phyloP scores from a whole-genome alignment of 2,329 filamentous ascomycete genomes.

The Hansfordia pulvinata region DNA sequence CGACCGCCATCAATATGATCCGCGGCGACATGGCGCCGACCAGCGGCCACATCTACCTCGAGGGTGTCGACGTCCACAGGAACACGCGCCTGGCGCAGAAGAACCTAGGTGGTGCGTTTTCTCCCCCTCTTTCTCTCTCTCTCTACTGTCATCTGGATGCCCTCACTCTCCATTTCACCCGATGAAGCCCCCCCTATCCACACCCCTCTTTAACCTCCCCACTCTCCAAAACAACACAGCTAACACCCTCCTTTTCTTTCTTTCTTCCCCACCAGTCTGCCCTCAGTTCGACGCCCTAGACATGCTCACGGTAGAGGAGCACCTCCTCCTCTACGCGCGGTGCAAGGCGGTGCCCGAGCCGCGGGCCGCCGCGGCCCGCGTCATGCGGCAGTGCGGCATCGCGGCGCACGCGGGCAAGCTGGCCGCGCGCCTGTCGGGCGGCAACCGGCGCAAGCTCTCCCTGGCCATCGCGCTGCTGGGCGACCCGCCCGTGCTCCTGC shows the following conservation, averaged over 20 bases:
- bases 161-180: too few relatives aligned
- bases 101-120: slow-evolving; percentile 37
- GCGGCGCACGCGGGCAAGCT: slow-evolving; percentile 45
- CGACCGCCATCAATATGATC: slow-evolving; percentile 57
- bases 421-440: slow-evolving; percentile 56
- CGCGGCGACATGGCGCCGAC: slow-evolving; percentile 58
- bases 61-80: slow-evolving; percentile 48
- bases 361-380: slow-evolving; percentile 47
- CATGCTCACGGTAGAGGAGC: slow-evolving; percentile 59
- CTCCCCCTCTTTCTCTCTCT: neutral
- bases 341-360: slow-evolving; percentile 53
- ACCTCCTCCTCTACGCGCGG: slow-evolving; percentile 59
- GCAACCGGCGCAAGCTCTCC: slow-evolving; percentile 64
- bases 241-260: too few relatives aligned
- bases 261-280: too few relatives aligned
- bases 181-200: too few relatives aligned
- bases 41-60: slow-evolving; percentile 53
- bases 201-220: too few relatives aligned
- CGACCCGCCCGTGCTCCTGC: slow-evolving; percentile 57
- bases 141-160: too few relatives aligned
- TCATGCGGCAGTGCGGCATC: slow-evolving; percentile 54
- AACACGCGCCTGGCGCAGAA: slow-evolving; percentile 49
- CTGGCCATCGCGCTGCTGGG: slow-evolving; percentile 65
- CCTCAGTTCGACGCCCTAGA: slow-evolving; percentile 65
- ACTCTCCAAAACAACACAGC: slow-evolving; percentile 1